These are phyloP conservation scores for Galerina marginata DNA, from an alignment of 768 basidiomycete species.

Conservation along the genomic window DNA sequence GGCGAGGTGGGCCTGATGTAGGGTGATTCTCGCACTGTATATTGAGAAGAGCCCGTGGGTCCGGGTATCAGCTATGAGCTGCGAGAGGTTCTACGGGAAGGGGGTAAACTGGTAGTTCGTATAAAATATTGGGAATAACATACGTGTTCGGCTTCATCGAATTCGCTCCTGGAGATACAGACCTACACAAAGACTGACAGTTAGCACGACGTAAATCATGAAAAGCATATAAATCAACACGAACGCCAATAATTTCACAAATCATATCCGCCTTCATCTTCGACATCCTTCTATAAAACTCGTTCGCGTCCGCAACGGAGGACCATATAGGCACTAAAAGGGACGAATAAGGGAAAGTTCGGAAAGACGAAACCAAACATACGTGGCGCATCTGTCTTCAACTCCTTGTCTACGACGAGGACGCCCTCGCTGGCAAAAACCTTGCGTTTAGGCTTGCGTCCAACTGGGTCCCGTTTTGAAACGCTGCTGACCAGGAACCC, in stretches of 20 bases:
- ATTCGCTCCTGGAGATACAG: slow-evolving; percentile 71
- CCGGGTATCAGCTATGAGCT: slow-evolving; percentile 66
- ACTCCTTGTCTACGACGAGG: slow-evolving; percentile 51
- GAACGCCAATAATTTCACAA: slow-evolving; percentile 71
- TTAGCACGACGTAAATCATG: background rate
- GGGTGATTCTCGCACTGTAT: slow-evolving; percentile 66
- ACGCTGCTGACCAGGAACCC: slow-evolving; percentile 70
- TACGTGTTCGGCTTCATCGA: slow-evolving; percentile 64
- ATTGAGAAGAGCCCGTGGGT: slow-evolving; percentile 57
- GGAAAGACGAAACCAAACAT: slow-evolving; percentile 22
- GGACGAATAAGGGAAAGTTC: background rate
- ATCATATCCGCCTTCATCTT: slow-evolving; percentile 74
- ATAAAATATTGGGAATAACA: slow-evolving; percentile 21
- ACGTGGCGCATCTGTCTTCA: slow-evolving; percentile 45
- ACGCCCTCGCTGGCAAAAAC: slow-evolving; percentile 73
- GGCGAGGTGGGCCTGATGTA: slow-evolving; percentile 76
- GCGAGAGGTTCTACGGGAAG: slow-evolving; percentile 19
- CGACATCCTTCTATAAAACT: slow-evolving; percentile 53
- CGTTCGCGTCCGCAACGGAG: slow-evolving; percentile 52
- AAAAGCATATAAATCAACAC: slow-evolving; percentile 16
- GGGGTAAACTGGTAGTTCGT: background rate
- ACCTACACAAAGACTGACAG: slow-evolving; percentile 43
- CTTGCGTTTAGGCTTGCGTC: slow-evolving; percentile 74
- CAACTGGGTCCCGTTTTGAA: slow-evolving; percentile 75
- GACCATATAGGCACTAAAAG: slow-evolving; percentile 60